Conservation (phyloP, 208 protist genomes). For the Trypanosoma vivax region DNA sequence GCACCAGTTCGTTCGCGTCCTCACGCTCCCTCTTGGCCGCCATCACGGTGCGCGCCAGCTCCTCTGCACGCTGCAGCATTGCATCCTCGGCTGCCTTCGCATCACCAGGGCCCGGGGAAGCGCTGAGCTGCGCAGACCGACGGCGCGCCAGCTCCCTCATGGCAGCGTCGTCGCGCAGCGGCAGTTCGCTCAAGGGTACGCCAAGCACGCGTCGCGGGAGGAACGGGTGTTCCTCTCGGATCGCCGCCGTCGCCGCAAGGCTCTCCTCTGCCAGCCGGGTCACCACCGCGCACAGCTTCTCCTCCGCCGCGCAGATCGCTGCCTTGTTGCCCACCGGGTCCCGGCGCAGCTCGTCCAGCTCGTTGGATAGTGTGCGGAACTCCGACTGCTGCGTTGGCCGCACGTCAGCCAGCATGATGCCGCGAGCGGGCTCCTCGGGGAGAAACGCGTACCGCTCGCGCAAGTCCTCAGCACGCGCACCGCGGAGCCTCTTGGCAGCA, state of each 20-base stretch:
- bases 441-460: conserved; percentile 33
- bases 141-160: conserved; percentile 1
- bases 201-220: conserved; percentile 22
- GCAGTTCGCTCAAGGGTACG: conserved; percentile 18
- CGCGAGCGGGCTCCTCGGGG: conserved; percentile 19
- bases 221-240: conserved; percentile 16
- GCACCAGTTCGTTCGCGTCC: conserved; percentile 1
- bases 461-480: conserved; percentile 19
- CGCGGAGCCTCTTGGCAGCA: conserved; percentile 1
- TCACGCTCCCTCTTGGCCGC: background rate
- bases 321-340: conserved; percentile 11
- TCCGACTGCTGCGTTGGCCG: background rate
- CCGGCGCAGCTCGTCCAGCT: conserved; percentile 24
- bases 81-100: background rate
- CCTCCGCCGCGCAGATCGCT: conserved; percentile 16
- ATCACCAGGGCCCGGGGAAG: background rate
- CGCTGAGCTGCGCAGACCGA: background rate
- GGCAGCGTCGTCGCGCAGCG: conserved; percentile 14
- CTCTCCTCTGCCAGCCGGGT: conserved; percentile 11
- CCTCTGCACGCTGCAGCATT: background rate
- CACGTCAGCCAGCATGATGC: conserved; percentile 16
- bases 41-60: conserved; percentile 1
- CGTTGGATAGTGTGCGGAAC: conserved; percentile 24
- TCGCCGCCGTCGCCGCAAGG: conserved; percentile 5
- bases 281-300: conserved; percentile 13